phyloP scores from a whole-genome alignment of 176 grass and related monocot species.

The Rhynchospora tenuis region DNA sequence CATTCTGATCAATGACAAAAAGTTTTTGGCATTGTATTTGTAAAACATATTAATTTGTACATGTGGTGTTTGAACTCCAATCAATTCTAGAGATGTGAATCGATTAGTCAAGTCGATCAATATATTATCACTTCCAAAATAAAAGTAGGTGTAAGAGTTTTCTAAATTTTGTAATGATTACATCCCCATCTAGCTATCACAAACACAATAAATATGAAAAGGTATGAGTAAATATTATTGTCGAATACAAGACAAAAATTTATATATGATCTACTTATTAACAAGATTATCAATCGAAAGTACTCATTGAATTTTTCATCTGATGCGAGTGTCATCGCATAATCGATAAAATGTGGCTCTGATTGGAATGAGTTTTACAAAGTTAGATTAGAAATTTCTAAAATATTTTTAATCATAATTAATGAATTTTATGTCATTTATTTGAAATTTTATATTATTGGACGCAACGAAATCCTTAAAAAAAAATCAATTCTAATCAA shows the following conservation, averaged over 20 bases:
- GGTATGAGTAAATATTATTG: background rate
- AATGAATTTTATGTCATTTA: too few species aligned
- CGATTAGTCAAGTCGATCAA: background rate
- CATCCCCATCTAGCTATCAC: background rate
- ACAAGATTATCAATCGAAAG: background rate
- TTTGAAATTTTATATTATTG: too few species aligned
- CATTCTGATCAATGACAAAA: background rate
- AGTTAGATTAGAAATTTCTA: too few species aligned
- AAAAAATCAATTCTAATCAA: too few species aligned
- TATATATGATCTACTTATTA: background rate
- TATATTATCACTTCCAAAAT: background rate
- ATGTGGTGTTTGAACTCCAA: background rate
- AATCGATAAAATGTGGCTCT: background rate
- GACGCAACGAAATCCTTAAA: too few species aligned
- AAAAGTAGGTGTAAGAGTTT: background rate
- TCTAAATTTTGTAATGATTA: background rate
- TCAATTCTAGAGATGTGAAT: background rate
- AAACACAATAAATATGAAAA: background rate
- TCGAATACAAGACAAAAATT: background rate
- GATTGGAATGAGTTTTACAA: too few species aligned
- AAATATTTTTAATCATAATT: background rate
- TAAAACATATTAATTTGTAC: background rate
- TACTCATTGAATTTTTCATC: background rate
- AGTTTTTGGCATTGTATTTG: background rate
- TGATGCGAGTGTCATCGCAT: background rate